Evolutionary conservation across 2,329 filamentous ascomycete genomes (phyloP), one percentile per base, ranked within the genome.

Genomic region (Albophoma yamanashiensis): DNA sequence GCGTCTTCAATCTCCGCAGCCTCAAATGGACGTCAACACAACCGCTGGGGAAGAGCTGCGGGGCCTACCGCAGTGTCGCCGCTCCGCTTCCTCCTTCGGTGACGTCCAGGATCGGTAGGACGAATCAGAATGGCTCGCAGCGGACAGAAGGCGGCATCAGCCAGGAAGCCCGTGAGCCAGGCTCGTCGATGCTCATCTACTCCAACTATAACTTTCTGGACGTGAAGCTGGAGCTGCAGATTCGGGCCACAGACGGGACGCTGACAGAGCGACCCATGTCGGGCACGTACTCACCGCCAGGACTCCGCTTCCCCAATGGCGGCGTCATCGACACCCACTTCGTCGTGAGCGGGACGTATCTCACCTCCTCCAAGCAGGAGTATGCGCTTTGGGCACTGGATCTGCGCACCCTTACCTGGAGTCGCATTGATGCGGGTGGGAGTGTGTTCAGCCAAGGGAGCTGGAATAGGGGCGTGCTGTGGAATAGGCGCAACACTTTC

Each of bases 151-250:
- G 74, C 15, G 74, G 73, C n/a, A 78, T 79, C 62, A 80, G 78
- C 64, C 79, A 81, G 59, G 82, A 86, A 64, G 63, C 67, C 4
- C 78, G 79, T 38, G 84, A 87, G 57, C 73, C 81, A 0, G 83
- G 82, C 8, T 85, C 84, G 1, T 87, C 85, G 1, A 97, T 97
- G 92, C 82, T 99, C 63, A 95, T 99, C 55, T 99, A 99, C 73
- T 97, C 93, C 31, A 99, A 99, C 71, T 99, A 99, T 75, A 97
- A 99, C 74, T 99, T 99, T 69, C 74, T 99, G 59, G 93, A 99
- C 67, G 94, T 99, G 65, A 97, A 96, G 72, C 78, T 99, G 31
- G 94, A 99, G 73, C 78, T 99, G 43, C 94, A 97, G 73, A 85
- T 99, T 56, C 85, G 94, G 58, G 80, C 89, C 11, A 84, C 91